These are phyloP conservation scores for Termitomyces heimii DNA, from an alignment of 768 basidiomycete species.

Conservation along the genomic window DNA sequence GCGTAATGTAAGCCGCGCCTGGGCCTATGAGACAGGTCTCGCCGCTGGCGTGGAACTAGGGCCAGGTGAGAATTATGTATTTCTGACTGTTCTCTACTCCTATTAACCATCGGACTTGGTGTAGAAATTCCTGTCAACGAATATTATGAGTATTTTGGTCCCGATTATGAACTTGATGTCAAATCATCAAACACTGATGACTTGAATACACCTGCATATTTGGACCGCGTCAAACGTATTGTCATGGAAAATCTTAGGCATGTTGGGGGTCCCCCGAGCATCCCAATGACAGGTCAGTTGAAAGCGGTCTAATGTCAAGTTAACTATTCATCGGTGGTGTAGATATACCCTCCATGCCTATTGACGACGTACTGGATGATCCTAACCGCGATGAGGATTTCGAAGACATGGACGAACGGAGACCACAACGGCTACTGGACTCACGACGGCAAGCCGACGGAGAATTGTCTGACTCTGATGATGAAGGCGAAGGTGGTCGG, in stretches of 20 bases:
- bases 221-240: slow-evolving; percentile 88
- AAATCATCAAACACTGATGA: slow-evolving; percentile 94
- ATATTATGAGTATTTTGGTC: slow-evolving; percentile 99
- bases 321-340: not conserved
- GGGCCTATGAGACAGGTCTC: slow-evolving; percentile 97
- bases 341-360: slow-evolving; percentile 84
- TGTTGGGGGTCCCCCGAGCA: slow-evolving; percentile 83
- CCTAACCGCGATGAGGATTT: slow-evolving; percentile 79
- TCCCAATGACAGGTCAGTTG: slow-evolving; percentile 78
- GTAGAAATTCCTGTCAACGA: slow-evolving; percentile 93
- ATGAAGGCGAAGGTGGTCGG: slow-evolving; percentile 89
- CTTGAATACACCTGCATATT: slow-evolving; percentile 86
- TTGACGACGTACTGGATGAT: slow-evolving; percentile 83
- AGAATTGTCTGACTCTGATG: slow-evolving; percentile 95
- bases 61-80: slow-evolving; percentile 46
- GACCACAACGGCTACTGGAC: slow-evolving; percentile 75
- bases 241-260: slow-evolving; percentile 89
- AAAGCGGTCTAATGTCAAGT: not conserved
- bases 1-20: slow-evolving; percentile 92
- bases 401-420: slow-evolving; percentile 68
- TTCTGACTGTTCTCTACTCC: not conserved
- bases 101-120: not conserved
- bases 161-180: slow-evolving; percentile 94
- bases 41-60: slow-evolving; percentile 96
- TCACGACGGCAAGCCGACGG: slow-evolving; percentile 77